Evolutionary conservation across 108 stramenopile genomes (phyloP), one percentile per base, ranked within the genome.

Genomic region (Pseudonitzschia multiseries): DNA sequence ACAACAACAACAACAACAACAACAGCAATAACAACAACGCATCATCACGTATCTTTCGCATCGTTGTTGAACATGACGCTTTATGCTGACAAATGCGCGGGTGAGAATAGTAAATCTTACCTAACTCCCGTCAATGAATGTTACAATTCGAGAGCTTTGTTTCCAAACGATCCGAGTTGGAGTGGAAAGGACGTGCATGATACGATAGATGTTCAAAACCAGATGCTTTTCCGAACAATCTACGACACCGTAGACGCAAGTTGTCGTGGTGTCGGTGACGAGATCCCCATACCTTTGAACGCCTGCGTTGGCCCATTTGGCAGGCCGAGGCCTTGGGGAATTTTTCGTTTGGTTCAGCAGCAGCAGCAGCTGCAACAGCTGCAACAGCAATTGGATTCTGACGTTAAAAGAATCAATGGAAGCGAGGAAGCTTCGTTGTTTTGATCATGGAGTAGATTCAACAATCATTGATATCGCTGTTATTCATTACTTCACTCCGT

Each of bases 291-390:
- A 8, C 81, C 81, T 9, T 52, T 82, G 52, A 48, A 70, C 29
- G 63, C n/a, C 24, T 82, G 81, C 63, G 77, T 82, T 32, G 81
- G 81, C 3, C 81, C 81, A 15, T 82, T 82, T 52, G 77, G 81
- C 14, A 8, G 24, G 33, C 81, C 81, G 36, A 63, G 81, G 21
- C 81, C 81, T 5, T 82, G 81, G 81, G 81, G 81, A 5, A 69
- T 43, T 21, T 82, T 80, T 71, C 15, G 61, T 40, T 62, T 40
- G 29, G 32, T 41, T 14, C 32, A n/a, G n/a, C 13, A 33, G 18
- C 46, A 14, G 46, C 46, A 10, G 42, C n/a, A n/a, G n/a, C n/a
- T n/a, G n/a, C n/a, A n/a, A n/a, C n/a, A n/a, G n/a, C n/a, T n/a
- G n/a, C n/a, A 42, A n/a, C n/a, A n/a, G 36, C 36, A 6, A 36